Percentiles rank a stretch among this genome's conserved stretches.
Evolutionary conservation across 2,329 filamentous ascomycete genomes (phyloP).

Genomic region (Furcasterigmium sp.): DNA sequence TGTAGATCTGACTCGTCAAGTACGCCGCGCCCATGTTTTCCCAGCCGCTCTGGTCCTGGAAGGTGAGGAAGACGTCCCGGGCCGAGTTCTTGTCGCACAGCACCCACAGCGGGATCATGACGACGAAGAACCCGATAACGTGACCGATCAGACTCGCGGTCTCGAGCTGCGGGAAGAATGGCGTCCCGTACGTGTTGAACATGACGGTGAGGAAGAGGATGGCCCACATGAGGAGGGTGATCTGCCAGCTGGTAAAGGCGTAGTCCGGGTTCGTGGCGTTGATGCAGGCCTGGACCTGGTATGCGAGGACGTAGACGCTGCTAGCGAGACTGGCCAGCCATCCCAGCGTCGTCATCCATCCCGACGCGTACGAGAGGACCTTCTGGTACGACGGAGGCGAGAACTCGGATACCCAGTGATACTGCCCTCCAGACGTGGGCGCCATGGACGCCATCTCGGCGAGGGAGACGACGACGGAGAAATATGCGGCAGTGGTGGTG

Average conservation of each 20-base stretch:
- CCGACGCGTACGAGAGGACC: conserved; percentile 46
- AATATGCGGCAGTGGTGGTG: conserved; percentile 12
- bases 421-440: conserved; percentile 50
- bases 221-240: conserved; percentile 25
- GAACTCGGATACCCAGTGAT: conserved; percentile 55
- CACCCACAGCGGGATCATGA: conserved; percentile 27
- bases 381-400: conserved; percentile 41
- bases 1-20: conserved; percentile 3
- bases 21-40: conserved; percentile 3
- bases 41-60: conserved; percentile 12
- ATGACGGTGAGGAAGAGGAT: conserved; percentile 34
- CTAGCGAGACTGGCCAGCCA: conserved; percentile 25
- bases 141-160: conserved; percentile 34
- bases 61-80: conserved; percentile 21
- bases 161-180: conserved; percentile 29
- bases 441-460: conserved; percentile 40
- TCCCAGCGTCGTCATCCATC: conserved; percentile 44
- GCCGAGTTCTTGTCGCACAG: conserved; percentile 19
- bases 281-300: conserved; percentile 6
- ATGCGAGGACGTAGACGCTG: conserved; percentile 8
- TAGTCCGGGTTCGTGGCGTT: conserved; percentile 7
- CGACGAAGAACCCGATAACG: conserved; percentile 39
- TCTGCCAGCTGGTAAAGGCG: conserved; percentile 16
- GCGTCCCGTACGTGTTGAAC: conserved; percentile 25
- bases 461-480: conserved; percentile 9